Evolutionary conservation across 2,329 filamentous ascomycete genomes (phyloP).

Genomic region (Neocatenulostroma microsporum): DNA sequence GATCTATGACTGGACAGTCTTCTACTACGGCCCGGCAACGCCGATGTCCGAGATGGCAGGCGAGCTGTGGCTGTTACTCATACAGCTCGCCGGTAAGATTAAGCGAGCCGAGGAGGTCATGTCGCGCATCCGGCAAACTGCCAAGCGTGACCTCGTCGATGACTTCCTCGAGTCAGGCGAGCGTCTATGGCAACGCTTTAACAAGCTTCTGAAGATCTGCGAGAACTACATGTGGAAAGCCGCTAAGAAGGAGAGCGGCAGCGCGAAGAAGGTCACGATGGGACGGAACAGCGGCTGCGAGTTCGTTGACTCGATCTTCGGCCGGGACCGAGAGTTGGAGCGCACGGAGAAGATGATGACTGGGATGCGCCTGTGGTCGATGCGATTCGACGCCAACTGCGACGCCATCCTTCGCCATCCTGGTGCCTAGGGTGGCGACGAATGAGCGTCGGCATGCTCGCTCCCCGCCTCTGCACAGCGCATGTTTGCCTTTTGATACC

Average conservation of each 20-base stretch:
- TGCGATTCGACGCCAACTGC: slow-evolving; percentile 93
- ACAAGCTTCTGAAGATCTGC: slow-evolving; percentile 79
- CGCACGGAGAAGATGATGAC: slow-evolving; percentile 91
- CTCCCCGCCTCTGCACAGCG: neutral
- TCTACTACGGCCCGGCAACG: slow-evolving; percentile 70
- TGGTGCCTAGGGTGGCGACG: slow-evolving; percentile 18
- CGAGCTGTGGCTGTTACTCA: slow-evolving; percentile 89
- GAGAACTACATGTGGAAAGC: slow-evolving; percentile 93
- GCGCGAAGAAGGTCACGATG: slow-evolving; percentile 60
- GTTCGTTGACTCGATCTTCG: slow-evolving; percentile 94
- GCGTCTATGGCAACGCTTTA: slow-evolving; percentile 75
- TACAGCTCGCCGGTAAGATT: slow-evolving; percentile 87
- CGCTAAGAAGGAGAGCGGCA: slow-evolving; percentile 60
- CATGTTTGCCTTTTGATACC: slow-evolving; percentile 2
- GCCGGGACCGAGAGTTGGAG: slow-evolving; percentile 79
- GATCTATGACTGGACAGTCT: slow-evolving; percentile 99
- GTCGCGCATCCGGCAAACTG: slow-evolving; percentile 60
- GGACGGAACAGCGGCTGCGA: slow-evolving; percentile 88
- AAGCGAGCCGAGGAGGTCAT: slow-evolving; percentile 79
- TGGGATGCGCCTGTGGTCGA: slow-evolving; percentile 76
- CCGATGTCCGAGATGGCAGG: slow-evolving; percentile 87
- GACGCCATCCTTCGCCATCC: slow-evolving; percentile 69
- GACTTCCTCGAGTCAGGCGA: slow-evolving; percentile 89
- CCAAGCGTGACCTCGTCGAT: slow-evolving; percentile 72
- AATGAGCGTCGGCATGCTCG: neutral